Evolutionary conservation across 768 basidiomycete species (phyloP).

Genomic region (Phlebiopsis flavidoalba): DNA sequence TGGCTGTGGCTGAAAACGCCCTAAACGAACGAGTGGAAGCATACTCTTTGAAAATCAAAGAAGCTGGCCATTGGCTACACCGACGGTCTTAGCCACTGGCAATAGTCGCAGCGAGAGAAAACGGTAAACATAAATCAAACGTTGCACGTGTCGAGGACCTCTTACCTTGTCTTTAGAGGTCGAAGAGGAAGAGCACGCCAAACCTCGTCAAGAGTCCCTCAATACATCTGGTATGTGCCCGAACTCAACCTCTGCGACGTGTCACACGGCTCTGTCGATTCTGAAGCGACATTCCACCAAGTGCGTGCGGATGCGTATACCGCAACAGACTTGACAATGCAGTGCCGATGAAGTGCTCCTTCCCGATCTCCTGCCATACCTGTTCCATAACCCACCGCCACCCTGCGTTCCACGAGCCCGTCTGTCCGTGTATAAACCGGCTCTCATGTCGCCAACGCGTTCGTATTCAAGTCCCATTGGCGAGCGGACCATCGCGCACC

Average conservation of each 20-base stretch:
- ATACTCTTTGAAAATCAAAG: constrained; percentile 82
- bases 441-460: constrained; percentile 35
- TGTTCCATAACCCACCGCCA: constrained; percentile 77
- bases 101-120: constrained; percentile 41
- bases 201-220: neutral
- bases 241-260: constrained; percentile 55
- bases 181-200: neutral
- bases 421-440: constrained; percentile 34
- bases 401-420: constrained; percentile 43
- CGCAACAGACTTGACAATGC: constrained; percentile 68
- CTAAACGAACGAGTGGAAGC: constrained; percentile 65
- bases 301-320: constrained; percentile 71
- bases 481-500: constrained; percentile 32
- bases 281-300: constrained; percentile 77
- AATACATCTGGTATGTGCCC: constrained; percentile 10
- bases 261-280: constrained; percentile 66
- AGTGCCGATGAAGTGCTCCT: constrained; percentile 39
- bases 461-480: constrained; percentile 17
- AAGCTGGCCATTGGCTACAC: constrained; percentile 83
- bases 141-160: neutral
- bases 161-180: neutral
- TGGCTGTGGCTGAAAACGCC: constrained; percentile 40
- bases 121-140: constrained; percentile 40
- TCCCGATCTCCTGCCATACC: constrained; percentile 46
- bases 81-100: too few species aligned